Percentiles rank a stretch among this genome's conserved stretches.
phyloP scores from a whole-genome alignment of 208 protist genomes.

The Phytomonas sp. region DNA sequence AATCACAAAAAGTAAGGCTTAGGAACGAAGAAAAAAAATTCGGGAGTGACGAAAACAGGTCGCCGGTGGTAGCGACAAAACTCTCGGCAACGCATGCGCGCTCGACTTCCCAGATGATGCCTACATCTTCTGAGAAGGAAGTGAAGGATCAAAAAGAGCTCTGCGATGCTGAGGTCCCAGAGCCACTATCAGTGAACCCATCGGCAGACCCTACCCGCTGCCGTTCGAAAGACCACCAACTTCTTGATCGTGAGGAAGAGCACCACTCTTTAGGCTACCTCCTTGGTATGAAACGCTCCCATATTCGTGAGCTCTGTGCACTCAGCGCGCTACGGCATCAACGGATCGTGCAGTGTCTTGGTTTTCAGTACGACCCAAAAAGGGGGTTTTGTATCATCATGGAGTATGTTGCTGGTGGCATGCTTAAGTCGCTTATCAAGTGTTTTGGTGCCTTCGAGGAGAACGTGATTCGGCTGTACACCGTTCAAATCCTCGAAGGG shows the following conservation, averaged over 20 bases:
- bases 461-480: conserved; percentile 80
- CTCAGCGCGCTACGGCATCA: conserved; percentile 65
- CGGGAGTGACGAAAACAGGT: neutral
- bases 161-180: neutral
- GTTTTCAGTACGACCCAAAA: conserved; percentile 39
- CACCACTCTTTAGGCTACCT: neutral
- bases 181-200: neutral
- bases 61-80: neutral
- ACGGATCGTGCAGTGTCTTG: conserved; percentile 80
- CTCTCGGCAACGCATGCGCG: neutral
- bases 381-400: conserved; percentile 74
- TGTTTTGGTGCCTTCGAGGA: conserved; percentile 81
- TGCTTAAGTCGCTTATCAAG: conserved; percentile 70
- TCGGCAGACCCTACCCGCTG: neutral
- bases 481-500: conserved; percentile 76
- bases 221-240: neutral
- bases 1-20: neutral
- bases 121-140: neutral
- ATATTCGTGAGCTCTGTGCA: conserved; percentile 67
- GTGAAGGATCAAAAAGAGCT: neutral
- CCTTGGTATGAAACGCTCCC: conserved; percentile 1
- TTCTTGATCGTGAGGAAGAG: neutral
- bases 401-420: conserved; percentile 87
- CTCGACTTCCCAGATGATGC: neutral
- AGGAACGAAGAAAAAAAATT: neutral